phyloP scores from a whole-genome alignment of 225 moss, liverwort and hornwort genomes.

The Straminergon stramineum region DNA sequence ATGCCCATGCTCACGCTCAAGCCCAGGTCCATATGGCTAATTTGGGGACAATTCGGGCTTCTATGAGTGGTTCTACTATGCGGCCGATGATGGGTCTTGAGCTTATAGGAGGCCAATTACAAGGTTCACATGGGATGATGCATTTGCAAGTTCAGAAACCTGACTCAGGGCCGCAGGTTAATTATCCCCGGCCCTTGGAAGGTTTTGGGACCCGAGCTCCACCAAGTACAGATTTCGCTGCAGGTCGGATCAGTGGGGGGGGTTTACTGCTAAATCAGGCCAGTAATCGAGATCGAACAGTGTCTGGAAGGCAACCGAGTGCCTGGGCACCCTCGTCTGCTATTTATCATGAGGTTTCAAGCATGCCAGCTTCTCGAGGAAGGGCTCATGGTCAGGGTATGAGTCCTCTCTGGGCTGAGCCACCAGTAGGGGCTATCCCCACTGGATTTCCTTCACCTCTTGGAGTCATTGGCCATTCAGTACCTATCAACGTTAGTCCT shows the following conservation, averaged over 20 bases:
- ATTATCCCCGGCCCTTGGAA: conserved; percentile 44
- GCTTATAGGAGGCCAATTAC: conserved; percentile 37
- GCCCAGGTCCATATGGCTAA: conserved; percentile 39
- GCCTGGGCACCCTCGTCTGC: conserved; percentile 38
- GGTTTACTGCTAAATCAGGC: conserved; percentile 31
- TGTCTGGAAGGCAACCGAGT: conserved; percentile 37
- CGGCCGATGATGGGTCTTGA: conserved; percentile 59
- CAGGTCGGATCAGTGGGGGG: conserved; percentile 26
- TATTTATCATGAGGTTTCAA: conserved; percentile 31
- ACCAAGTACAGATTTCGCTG: conserved; percentile 23
- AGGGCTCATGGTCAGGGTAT: conserved; percentile 40
- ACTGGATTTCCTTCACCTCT: conserved; percentile 33
- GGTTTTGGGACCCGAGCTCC: conserved; percentile 34
- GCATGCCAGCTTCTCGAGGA: conserved; percentile 26
- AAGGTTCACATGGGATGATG: conserved; percentile 48
- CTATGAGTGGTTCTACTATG: conserved; percentile 34
- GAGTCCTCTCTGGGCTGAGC: conserved; percentile 46
- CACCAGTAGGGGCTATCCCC: conserved; percentile 21
- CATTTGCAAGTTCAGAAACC: conserved; percentile 54
- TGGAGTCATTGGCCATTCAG: conserved; percentile 30
- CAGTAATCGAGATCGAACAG: conserved; percentile 31
- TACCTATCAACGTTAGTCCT: conserved; percentile 29
- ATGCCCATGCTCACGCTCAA: conserved; percentile 30
- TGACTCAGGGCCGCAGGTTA: conserved; percentile 40
- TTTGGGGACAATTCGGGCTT: conserved; percentile 46